These are phyloP conservation scores for Dichomitus squalens DNA, from an alignment of 1,284 basidiomycete genomes.

Conservation along the genomic window DNA sequence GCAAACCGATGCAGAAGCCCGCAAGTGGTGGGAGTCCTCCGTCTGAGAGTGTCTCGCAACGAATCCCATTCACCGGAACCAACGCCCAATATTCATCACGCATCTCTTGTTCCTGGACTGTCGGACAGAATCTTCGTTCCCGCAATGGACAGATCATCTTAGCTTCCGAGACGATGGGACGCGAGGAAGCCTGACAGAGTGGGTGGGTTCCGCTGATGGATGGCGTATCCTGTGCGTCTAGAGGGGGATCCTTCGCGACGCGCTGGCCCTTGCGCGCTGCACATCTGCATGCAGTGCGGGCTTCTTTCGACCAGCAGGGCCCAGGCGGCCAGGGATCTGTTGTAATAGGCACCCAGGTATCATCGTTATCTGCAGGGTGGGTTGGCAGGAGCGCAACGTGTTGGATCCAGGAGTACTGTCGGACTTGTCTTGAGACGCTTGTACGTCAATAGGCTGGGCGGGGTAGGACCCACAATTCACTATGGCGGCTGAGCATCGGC, in stretches of 20 bases:
- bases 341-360: neutral
- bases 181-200: neutral
- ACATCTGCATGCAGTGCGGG: neutral
- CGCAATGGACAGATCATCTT: slow-evolving; percentile 7
- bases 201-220: slow-evolving; percentile 1
- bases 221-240: neutral
- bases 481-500: neutral
- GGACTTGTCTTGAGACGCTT: neutral
- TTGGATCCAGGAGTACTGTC: neutral
- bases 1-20: slow-evolving; percentile 57
- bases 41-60: slow-evolving; percentile 29
- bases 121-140: neutral
- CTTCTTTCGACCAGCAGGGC: neutral
- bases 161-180: neutral
- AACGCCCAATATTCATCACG: neutral
- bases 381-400: neutral
- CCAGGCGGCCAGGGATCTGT: neutral
- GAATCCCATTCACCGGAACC: neutral
- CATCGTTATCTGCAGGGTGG: neutral
- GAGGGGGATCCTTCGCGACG: neutral
- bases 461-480: neutral
- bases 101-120: slow-evolving; percentile 1
- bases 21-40: slow-evolving; percentile 63
- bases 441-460: neutral
- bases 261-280: neutral